Evolutionary conservation across 2,329 filamentous ascomycete species (phyloP).

Genomic region (Chaetomiaceae sp.): DNA sequence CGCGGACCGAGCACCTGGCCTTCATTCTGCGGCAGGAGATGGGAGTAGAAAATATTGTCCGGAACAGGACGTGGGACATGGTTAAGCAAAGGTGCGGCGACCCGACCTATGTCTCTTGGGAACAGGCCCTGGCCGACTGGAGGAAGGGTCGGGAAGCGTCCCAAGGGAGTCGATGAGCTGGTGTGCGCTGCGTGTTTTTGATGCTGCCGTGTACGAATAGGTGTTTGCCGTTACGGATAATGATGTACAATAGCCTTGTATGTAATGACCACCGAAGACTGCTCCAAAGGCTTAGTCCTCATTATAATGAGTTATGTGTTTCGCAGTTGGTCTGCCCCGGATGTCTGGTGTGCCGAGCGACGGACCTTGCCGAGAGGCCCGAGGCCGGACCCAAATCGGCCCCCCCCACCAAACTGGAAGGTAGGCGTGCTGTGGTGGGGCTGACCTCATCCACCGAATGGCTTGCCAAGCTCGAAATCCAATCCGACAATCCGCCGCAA

Average conservation of each 20-base stretch:
- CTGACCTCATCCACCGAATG: neutral
- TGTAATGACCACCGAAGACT: no score
- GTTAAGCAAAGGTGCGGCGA: conserved; percentile 70
- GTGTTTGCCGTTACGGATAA: no score
- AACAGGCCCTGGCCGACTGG: conserved; percentile 63
- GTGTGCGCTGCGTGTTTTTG: neutral
- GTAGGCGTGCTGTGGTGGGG: conserved; percentile 1
- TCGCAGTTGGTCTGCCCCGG: no score
- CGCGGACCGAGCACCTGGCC: conserved; percentile 75
- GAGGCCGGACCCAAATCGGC: neutral
- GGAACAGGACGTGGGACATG: conserved; percentile 75
- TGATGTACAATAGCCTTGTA: no score
- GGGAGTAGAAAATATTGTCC: conserved; percentile 72
- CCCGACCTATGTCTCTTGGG: conserved; percentile 51
- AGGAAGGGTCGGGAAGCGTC: conserved; percentile 30
- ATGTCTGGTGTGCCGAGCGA: no score
- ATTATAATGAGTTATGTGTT: no score
- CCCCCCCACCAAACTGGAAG: no score
- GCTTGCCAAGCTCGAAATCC: conserved; percentile 12
- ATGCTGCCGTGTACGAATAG: neutral
- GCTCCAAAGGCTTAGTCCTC: no score
- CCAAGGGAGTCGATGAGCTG: neutral
- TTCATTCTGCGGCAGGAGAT: conserved; percentile 69
- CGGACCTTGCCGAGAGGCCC: neutral
- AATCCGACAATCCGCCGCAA: conserved; percentile 8